A percentile compares a stretch with the other conserved stretches of the same genome.
These are phyloP conservation scores for Candida peoriensis DNA, from an alignment of 805 yeast species.

Conservation along the genomic window DNA sequence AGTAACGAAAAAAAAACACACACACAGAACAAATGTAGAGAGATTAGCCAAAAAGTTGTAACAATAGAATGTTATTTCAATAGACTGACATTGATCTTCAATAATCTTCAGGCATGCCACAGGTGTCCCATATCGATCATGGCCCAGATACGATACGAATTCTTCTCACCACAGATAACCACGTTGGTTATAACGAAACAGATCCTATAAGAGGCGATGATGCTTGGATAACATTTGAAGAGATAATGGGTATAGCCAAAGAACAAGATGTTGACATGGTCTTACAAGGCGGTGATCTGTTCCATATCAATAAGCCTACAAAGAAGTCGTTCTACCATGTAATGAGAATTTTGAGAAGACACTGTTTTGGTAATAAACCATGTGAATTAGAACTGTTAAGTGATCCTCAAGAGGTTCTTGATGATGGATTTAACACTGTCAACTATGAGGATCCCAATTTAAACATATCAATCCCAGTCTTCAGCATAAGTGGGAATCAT, in stretches of 20 bases:
- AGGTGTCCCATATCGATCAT: constrained; percentile 35
- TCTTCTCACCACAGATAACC: constrained; percentile 89
- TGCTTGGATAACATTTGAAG: constrained; percentile 82
- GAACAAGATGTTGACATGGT: constrained; percentile 79
- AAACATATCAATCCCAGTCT: constrained; percentile 84
- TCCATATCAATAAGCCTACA: constrained; percentile 85
- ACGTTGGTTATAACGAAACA: constrained; percentile 86
- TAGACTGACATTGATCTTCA: too few relatives aligned
- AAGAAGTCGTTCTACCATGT: constrained; percentile 85
- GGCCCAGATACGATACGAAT: constrained; percentile 70
- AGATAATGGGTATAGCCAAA: constrained; percentile 68
- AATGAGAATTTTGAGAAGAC: constrained; percentile 58
- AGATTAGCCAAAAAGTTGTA: too few relatives aligned
- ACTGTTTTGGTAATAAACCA: constrained; percentile 83
- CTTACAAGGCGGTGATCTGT: constrained; percentile 87
- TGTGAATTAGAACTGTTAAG: constrained; percentile 78
- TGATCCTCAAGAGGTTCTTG: constrained; percentile 64
- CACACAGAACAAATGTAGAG: too few relatives aligned
- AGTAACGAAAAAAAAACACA: too few relatives aligned
- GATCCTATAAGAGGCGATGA: constrained; percentile 92
- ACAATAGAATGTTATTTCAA: too few relatives aligned
- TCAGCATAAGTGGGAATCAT: constrained; percentile 93
- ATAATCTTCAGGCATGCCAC: too few relatives aligned
- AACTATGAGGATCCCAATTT: constrained; percentile 89
- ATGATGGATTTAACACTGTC: constrained; percentile 62